Conservation (phyloP, 1,284 basidiomycete genomes). For the Ustilago crameri region DNA sequence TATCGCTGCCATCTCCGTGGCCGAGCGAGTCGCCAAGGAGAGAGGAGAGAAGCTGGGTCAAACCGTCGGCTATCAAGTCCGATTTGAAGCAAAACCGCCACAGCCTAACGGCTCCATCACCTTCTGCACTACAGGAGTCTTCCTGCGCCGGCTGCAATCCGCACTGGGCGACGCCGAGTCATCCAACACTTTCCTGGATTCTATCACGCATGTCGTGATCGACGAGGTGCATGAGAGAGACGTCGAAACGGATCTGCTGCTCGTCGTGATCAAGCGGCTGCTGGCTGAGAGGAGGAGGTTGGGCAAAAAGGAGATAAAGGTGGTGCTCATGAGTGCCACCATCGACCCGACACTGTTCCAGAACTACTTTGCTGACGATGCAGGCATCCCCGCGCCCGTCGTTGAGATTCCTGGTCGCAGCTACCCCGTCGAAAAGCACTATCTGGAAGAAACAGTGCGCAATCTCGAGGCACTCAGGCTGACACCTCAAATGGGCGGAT, state of each 20-base stretch:
- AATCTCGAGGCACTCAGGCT: slow-evolving; percentile 50
- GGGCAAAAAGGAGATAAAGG: slow-evolving; percentile 81
- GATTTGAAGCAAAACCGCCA: slow-evolving; percentile 86
- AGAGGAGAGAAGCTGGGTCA: slow-evolving; percentile 80
- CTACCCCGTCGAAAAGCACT: slow-evolving; percentile 85
- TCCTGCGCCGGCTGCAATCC: slow-evolving; percentile 86
- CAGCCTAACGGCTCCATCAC: slow-evolving; percentile 84
- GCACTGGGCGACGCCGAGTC: slow-evolving; percentile 71
- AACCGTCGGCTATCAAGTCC: slow-evolving; percentile 89
- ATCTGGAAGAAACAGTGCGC: slow-evolving; percentile 80
- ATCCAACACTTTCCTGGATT: slow-evolving; percentile 74
- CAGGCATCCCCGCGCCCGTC: slow-evolving; percentile 75
- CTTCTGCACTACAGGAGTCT: slow-evolving; percentile 93
- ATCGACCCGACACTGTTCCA: slow-evolving; percentile 91
- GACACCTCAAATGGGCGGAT: slow-evolving; percentile 70
- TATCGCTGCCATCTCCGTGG: slow-evolving; percentile 91
- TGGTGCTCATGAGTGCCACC: slow-evolving; percentile 95
- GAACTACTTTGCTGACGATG: slow-evolving; percentile 79
- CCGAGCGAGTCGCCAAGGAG: slow-evolving; percentile 90
- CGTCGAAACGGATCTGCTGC: slow-evolving; percentile 89
- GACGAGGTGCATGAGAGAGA: slow-evolving; percentile 98
- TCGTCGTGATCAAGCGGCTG: slow-evolving; percentile 89
- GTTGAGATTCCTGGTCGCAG: slow-evolving; percentile 91
- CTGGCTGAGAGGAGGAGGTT: slow-evolving; percentile 78
- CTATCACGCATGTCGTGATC: slow-evolving; percentile 88